Evolutionary conservation across 2,329 filamentous ascomycete species (phyloP), one percentile per base, ranked within the genome.

Genomic region (Sphaerostilbella broomeana): DNA sequence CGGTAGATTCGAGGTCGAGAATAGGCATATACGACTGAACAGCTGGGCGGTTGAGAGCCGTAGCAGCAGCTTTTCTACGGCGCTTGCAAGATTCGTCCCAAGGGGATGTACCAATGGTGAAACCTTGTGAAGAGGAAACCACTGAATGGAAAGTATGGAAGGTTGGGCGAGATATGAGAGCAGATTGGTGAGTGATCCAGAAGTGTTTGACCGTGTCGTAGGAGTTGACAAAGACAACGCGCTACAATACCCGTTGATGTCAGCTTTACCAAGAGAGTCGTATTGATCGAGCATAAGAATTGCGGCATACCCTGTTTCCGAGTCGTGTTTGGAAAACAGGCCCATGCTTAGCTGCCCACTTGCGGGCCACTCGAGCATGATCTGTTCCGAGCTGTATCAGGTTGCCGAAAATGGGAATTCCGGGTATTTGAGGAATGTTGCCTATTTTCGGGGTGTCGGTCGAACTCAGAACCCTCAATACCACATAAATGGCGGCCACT

Each of bases 91-190:
- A 86, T 35, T 87, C 84, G 46, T 89, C 84, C 81, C 85, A 92
- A 0, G 86, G 85, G 0, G 84, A 88, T 0, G 85, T 87, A 2
- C 86, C 86, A 45, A 92, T 87, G 0, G 85, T 90, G 60, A 87
- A 84, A 5, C 84, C 84, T 50, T 87, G 81, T 0, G 81, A 85
- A 22, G 72, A 77, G 2, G 84, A 87, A 3, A 88, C 81, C 4
- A 89, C 81, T 5, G 74, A 84, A 60, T 89, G 85, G 59, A 89
- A 90, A 1, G 85, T 90, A 59, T 90, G 84, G 33, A 88, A 75
- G 17, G 72, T 86, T 0, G 86, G 86, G 2, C 86, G 75, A 1
- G 83, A 88, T 51, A 88, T 86, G 42, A 89, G 65, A 1, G 84
- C 73, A 0, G 84, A 85, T 52, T 88, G 84, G 51, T 90, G 81